Evolutionary conservation across 345 rosid genomes (phyloP).

Genomic region (Arabidopsis thaliana): DNA sequence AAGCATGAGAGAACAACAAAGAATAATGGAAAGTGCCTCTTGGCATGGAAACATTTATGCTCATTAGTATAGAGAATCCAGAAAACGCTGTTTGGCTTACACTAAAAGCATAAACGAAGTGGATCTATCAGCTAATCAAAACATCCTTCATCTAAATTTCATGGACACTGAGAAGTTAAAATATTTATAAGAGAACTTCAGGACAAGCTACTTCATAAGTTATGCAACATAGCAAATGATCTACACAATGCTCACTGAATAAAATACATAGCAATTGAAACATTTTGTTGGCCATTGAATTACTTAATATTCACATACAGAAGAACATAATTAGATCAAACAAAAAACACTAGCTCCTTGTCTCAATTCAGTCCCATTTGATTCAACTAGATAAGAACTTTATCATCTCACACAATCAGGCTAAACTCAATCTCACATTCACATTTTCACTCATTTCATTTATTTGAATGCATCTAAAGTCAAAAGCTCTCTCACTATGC

Average conservation of each 20-base stretch:
- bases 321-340: neutral
- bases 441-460: neutral
- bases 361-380: neutral
- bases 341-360: neutral
- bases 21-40: neutral
- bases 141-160: neutral
- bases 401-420: neutral
- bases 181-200: neutral
- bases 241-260: conserved; percentile 3
- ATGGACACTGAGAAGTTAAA: conserved; percentile 1
- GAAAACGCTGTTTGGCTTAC: neutral
- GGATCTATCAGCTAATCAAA: conserved; percentile 6
- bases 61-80: neutral
- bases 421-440: neutral
- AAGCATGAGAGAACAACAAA: neutral
- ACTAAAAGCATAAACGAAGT: neutral
- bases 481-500: neutral
- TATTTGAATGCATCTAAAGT: neutral
- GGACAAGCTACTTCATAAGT: neutral
- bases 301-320: neutral
- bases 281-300: neutral
- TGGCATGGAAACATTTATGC: neutral
- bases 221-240: neutral
- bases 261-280: neutral
- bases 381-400: conserved; percentile 9